Conservation (phyloP, 345 rosid species). For the Dipteronia sinensis region DNA sequence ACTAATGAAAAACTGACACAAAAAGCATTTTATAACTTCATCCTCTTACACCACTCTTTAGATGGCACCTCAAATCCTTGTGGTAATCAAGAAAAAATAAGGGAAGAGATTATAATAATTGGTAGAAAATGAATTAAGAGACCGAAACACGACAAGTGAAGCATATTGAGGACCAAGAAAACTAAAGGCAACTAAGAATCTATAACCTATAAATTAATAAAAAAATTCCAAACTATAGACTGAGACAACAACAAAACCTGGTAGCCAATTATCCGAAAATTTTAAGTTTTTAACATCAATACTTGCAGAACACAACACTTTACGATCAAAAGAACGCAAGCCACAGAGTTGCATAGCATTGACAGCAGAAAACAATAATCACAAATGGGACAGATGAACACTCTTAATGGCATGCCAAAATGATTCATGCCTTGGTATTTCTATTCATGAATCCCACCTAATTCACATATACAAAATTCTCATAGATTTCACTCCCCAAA, state of each 20-base stretch:
- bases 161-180: not conserved
- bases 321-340: not conserved
- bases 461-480: not conserved
- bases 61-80: constrained; percentile 4
- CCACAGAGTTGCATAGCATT: not conserved
- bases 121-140: not conserved
- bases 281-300: not conserved
- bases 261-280: not conserved
- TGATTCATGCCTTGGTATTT: not conserved
- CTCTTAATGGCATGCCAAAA: not conserved
- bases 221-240: not conserved
- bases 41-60: not conserved
- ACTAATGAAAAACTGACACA: not conserved
- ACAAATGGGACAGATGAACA: not conserved
- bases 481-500: not conserved
- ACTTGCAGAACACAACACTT: not conserved
- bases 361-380: not conserved
- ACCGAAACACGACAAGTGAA: not conserved
- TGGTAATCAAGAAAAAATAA: not conserved
- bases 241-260: not conserved
- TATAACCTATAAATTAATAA: not conserved
- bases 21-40: not conserved
- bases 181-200: not conserved
- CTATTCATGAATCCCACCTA: not conserved
- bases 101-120: not conserved